phyloP scores from a whole-genome alignment of 257 asterid genomes.

The Salvia miltiorrhiza region DNA sequence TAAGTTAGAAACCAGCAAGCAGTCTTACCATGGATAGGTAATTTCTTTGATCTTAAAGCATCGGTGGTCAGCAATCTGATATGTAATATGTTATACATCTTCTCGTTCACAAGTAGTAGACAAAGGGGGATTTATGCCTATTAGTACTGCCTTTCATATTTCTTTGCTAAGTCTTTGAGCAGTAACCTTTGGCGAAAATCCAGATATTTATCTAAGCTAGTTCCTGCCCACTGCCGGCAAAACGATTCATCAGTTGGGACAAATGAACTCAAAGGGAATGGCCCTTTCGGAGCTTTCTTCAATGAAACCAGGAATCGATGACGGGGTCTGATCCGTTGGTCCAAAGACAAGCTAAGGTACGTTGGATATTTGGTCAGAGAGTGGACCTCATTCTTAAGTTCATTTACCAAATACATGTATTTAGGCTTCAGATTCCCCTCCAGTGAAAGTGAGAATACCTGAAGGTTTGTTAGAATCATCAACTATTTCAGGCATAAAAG shows the following conservation, averaged over 20 bases:
- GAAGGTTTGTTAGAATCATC: constrained; percentile 21
- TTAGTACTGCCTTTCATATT: constrained; percentile 64
- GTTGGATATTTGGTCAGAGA: constrained; percentile 82
- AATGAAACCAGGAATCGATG: constrained; percentile 79
- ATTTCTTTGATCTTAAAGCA: constrained; percentile 8
- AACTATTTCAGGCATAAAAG: constrained; percentile 6
- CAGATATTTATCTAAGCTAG: constrained; percentile 77
- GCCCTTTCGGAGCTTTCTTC: constrained; percentile 91
- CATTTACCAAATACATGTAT: constrained; percentile 84
- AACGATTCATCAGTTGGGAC: constrained; percentile 90
- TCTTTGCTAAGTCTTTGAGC: constrained; percentile 77
- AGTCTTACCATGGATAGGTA: constrained; percentile 25
- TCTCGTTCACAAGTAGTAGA: constrained; percentile 6
- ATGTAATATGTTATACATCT: neutral
- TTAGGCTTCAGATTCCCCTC: constrained; percentile 90
- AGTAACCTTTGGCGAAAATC: constrained; percentile 82
- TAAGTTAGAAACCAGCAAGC: constrained; percentile 6
- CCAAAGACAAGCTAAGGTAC: constrained; percentile 86
- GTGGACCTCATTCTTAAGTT: constrained; percentile 80
- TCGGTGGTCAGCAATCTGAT: neutral
- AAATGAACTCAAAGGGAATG: constrained; percentile 87
- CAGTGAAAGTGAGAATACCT: constrained; percentile 88
- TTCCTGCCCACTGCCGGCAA: constrained; percentile 97
- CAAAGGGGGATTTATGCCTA: constrained; percentile 8
- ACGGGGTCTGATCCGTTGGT: constrained; percentile 96